Evolutionary conservation across 192 early-diverging fungal species (phyloP).

Genomic region (Allomyces arbusculus): DNA sequence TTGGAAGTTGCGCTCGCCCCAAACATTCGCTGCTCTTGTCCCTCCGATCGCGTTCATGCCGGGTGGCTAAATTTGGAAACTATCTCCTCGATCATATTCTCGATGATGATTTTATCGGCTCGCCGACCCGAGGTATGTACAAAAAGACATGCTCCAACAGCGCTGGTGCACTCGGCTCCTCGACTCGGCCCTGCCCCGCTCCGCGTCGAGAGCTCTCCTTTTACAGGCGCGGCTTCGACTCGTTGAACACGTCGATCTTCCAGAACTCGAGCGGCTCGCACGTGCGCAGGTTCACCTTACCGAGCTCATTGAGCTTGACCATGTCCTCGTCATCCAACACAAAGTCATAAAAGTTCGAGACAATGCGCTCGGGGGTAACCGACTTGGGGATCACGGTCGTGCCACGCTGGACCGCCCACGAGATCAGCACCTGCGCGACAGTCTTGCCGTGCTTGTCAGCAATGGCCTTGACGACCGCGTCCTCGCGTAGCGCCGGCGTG

Average conservation of each 20-base stretch:
- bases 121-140: too few species aligned
- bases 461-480: constrained; percentile 34
- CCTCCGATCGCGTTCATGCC: too few species aligned
- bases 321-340: constrained; percentile 20
- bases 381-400: constrained; percentile 65
- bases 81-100: too few species aligned
- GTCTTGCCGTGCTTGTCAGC: constrained; percentile 42
- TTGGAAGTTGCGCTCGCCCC: too few species aligned
- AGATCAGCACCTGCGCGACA: constrained; percentile 51
- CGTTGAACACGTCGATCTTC: constrained; percentile 9
- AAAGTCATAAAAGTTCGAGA: constrained; percentile 34
- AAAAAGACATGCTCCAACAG: too few species aligned
- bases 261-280: constrained; percentile 17
- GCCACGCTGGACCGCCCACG: constrained; percentile 55
- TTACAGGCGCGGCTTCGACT: not conserved
- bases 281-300: constrained; percentile 17
- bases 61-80: too few species aligned
- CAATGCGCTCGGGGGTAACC: constrained; percentile 36
- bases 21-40: too few species aligned
- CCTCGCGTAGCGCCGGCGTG: constrained; percentile 6
- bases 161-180: too few species aligned
- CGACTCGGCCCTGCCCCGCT: too few species aligned
- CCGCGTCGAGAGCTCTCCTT: too few species aligned
- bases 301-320: constrained; percentile 12
- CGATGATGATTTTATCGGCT: too few species aligned